Evolutionary conservation across 2,329 filamentous ascomycete species (phyloP).

Genomic region (Shiraia sp.): DNA sequence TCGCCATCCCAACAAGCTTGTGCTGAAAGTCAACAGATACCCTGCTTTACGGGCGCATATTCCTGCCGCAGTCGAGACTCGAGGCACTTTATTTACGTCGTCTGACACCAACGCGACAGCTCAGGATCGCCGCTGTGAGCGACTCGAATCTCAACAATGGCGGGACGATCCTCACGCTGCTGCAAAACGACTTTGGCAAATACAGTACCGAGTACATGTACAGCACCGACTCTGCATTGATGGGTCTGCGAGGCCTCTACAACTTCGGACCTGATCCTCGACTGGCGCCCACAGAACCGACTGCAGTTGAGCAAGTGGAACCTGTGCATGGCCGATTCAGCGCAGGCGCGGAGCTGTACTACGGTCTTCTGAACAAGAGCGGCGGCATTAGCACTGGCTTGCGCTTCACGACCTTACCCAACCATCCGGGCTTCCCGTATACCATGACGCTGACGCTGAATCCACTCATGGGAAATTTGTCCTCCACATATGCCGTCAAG

Average conservation of each 20-base stretch:
- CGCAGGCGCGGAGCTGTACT: conserved; percentile 91
- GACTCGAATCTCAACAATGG: conserved; percentile 72
- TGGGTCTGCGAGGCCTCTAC: conserved; percentile 87
- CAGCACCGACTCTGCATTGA: conserved; percentile 86
- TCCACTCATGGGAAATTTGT: conserved; percentile 90
- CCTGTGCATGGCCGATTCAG: conserved; percentile 81
- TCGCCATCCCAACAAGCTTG: conserved; percentile 5
- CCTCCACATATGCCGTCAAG: conserved; percentile 87
- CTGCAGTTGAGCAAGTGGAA: conserved; percentile 43
- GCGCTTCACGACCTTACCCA: conserved; percentile 84
- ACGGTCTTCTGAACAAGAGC: conserved; percentile 91
- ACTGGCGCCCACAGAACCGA: conserved; percentile 27
- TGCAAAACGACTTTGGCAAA: conserved; percentile 82
- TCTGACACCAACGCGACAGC: conserved; percentile 74
- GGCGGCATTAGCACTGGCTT: conserved; percentile 87
- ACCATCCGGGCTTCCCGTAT: conserved; percentile 81
- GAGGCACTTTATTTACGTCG: conserved; percentile 84
- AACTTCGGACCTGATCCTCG: conserved; percentile 82
- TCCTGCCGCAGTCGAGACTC: conserved; percentile 80
- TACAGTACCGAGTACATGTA: conserved; percentile 90
- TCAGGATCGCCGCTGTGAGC: conserved; percentile 80
- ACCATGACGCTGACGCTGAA: conserved; percentile 93
- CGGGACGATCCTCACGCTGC: conserved; percentile 72
- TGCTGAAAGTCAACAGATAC: conserved; percentile 51
- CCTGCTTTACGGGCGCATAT: conserved; percentile 76